Evolutionary conservation across 352 stramenopile genomes (phyloP), one percentile per base, ranked within the genome.

Genomic region (Globisporangium iwayamae): DNA sequence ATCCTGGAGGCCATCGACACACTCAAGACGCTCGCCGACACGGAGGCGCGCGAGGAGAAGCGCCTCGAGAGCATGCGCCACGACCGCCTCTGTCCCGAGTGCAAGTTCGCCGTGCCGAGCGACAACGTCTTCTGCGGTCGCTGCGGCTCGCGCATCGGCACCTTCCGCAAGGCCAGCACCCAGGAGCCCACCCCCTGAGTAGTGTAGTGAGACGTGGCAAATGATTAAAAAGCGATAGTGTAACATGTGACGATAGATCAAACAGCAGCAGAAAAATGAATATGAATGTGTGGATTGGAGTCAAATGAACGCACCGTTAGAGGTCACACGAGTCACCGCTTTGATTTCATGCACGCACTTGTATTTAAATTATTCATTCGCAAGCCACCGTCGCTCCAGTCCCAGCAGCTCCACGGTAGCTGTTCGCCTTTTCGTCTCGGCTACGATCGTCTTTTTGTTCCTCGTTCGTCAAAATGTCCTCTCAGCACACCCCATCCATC

Each of bases 51-150:
- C 20, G 62, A 67, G 25, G 62, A 60, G 53, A 32, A 34, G 20
- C 62, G 62, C 43, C 25, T 67, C 13, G 56, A 62, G 41, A 53
- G 36, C 20, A 56, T 67, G 62, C 52, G 52, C 22, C 62, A 62
- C 52, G 62, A 67, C 62, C 62, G 53, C 10, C 45, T 56, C 16
- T 67, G 62, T 4, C 53, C 62, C 41, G 53, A 62, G 43, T 67
- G 62, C 62, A 34, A 62, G 53, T 67, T 57, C 32, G 41, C 32
- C 20, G 62, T 67, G n/a, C 62, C 62, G 20, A 62, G 53, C 62
- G 62, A 62, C 62, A 56, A 62, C 34, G 36, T 62, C 41, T 67
- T 62, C 43, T 67, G 62, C 43, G 62, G 62, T 22, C 53, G 53
- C 30, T 67, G 62, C 18, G 62, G 62, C 45, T 48, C 45, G 53